Conservation (phyloP, 2,329 filamentous ascomycete species). For the Fusarium incarnatum region DNA sequence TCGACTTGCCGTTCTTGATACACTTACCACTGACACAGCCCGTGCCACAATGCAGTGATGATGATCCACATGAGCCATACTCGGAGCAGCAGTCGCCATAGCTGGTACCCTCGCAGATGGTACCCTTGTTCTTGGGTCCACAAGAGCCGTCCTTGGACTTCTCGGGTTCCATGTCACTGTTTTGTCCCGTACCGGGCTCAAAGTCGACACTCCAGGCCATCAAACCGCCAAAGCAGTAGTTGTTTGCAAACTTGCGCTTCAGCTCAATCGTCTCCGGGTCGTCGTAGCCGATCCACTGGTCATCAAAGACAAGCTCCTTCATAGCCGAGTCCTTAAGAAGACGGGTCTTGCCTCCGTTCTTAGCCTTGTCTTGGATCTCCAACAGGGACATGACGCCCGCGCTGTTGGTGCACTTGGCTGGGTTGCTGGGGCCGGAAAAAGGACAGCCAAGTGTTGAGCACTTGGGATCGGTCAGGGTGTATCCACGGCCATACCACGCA, state of each 20-base stretch:
- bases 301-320: constrained; percentile 32
- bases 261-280: constrained; percentile 41
- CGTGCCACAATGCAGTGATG: constrained; percentile 10
- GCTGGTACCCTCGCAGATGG: constrained; percentile 9
- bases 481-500: constrained; percentile 61
- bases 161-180: neutral
- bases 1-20: constrained; percentile 1
- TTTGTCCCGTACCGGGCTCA: neutral
- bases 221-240: constrained; percentile 25
- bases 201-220: constrained; percentile 36
- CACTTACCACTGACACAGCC: constrained; percentile 23
- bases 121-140: constrained; percentile 8
- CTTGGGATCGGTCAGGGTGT: constrained; percentile 48
- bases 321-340: constrained; percentile 17
- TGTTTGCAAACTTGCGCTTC: constrained; percentile 21
- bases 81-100: constrained; percentile 24
- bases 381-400: constrained; percentile 47
- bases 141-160: constrained; percentile 13
- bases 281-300: constrained; percentile 47
- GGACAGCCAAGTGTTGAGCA: constrained; percentile 46
- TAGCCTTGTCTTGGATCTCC: constrained; percentile 48
- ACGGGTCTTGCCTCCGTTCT: constrained; percentile 30
- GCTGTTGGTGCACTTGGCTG: constrained; percentile 44
- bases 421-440: constrained; percentile 32
- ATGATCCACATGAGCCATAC: constrained; percentile 14